These are phyloP conservation scores for Cystofilobasidium bisporidii DNA, from an alignment of 768 basidiomycete genomes.

Conservation along the genomic window DNA sequence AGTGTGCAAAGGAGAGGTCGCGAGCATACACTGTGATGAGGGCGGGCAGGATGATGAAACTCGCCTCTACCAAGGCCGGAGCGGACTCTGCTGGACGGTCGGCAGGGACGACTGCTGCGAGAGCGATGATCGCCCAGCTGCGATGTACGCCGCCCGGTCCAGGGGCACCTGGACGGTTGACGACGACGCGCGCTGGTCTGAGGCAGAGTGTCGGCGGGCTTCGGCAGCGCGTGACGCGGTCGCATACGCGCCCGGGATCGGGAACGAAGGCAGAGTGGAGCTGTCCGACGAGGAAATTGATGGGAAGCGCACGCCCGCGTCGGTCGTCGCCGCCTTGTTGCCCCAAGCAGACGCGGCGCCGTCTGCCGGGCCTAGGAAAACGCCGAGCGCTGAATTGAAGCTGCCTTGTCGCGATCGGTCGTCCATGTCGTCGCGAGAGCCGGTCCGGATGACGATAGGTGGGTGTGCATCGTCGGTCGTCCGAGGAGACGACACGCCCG, in stretches of 20 bases:
- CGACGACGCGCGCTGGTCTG: neutral
- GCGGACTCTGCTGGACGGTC: neutral
- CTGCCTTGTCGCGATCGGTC: neutral
- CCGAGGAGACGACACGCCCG: neutral
- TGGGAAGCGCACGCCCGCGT: neutral
- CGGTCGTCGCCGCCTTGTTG: neutral
- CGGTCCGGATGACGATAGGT: neutral
- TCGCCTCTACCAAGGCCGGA: neutral
- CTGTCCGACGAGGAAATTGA: neutral
- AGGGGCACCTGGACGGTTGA: neutral
- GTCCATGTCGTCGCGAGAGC: constrained; percentile 5
- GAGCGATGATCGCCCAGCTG: neutral
- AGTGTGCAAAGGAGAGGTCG: neutral
- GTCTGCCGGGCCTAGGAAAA: neutral
- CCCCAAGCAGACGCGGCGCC: neutral
- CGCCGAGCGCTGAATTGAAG: constrained; percentile 6
- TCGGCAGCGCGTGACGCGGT: neutral
- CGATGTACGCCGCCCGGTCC: neutral
- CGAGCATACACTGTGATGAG: neutral
- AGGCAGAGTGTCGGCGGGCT: neutral
- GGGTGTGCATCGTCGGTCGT: neutral
- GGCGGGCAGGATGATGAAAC: neutral
- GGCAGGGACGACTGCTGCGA: neutral
- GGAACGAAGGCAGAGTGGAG: neutral
- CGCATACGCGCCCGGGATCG: neutral